phyloP scores from a whole-genome alignment of 176 grass and related monocot species.

The Stipa capillata region DNA sequence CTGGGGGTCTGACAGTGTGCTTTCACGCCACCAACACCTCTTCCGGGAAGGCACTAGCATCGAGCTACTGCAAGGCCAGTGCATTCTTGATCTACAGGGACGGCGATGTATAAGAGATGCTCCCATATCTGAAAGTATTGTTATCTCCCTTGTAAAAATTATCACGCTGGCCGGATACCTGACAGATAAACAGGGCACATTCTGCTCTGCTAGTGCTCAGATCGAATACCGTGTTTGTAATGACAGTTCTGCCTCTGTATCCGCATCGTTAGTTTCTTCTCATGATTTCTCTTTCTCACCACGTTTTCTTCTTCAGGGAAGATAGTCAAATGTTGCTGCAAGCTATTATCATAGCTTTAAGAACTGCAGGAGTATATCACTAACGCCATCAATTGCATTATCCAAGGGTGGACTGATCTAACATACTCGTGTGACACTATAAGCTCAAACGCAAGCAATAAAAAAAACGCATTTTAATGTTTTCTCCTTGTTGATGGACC shows the following conservation, averaged over 20 bases:
- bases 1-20: constrained; percentile 50
- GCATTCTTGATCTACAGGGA: constrained; percentile 73
- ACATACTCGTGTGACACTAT: neutral
- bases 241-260: neutral
- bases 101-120: constrained; percentile 19
- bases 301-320: neutral
- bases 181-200: neutral
- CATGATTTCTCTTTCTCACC: neutral
- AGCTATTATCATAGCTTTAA: neutral
- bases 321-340: neutral
- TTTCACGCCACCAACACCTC: constrained; percentile 74
- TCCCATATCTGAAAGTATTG: neutral
- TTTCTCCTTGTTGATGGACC: constrained; percentile 15
- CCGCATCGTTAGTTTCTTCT: neutral
- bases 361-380: neutral
- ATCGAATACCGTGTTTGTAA: neutral
- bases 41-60: constrained; percentile 51
- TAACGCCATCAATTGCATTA: neutral
- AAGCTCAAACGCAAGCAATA: neutral
- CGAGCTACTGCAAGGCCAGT: constrained; percentile 47
- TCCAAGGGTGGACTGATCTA: neutral
- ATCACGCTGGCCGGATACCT: neutral
- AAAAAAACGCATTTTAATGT: constrained; percentile 4
- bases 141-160: neutral
- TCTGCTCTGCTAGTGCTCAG: neutral